These are phyloP conservation scores for Sonneratia caseolaris DNA, from an alignment of 345 rosid genomes.

Conservation along the genomic window DNA sequence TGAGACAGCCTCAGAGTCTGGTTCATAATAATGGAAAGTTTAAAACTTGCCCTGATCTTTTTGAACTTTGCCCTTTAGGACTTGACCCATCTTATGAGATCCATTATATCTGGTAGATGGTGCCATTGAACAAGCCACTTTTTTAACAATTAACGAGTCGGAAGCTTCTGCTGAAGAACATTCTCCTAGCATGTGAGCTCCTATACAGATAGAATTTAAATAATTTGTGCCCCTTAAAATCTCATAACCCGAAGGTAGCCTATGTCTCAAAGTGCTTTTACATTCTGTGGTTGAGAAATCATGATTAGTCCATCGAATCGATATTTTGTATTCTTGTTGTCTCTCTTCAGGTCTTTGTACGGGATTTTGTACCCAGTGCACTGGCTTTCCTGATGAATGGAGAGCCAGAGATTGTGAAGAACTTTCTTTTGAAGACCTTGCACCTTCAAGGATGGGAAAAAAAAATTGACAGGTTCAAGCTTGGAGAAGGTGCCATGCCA, in stretches of 20 bases:
- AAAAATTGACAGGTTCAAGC: constrained; percentile 55
- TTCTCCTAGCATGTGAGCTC: no score
- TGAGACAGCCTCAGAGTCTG: background rate
- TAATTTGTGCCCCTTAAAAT: no score
- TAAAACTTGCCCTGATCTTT: no score
- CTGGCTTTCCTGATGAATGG: constrained; percentile 74
- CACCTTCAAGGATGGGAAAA: constrained; percentile 70
- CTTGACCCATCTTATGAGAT: no score
- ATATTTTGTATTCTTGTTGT: background rate
- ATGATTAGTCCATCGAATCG: background rate
- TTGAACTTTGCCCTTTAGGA: no score
- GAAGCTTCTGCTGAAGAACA: no score
- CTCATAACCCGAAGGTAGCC: background rate
- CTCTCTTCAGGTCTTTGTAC: constrained; percentile 50
- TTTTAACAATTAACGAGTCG: no score
- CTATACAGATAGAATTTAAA: no score
- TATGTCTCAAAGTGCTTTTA: background rate
- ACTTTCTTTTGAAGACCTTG: constrained; percentile 59
- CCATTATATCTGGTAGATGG: no score
- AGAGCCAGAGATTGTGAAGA: constrained; percentile 65
- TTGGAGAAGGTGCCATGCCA: constrained; percentile 81
- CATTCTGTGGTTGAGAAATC: background rate
- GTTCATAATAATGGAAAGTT: no score
- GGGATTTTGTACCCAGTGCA: constrained; percentile 83
- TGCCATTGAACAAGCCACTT: no score